Base-by-base conservation (phyloP, 768 basidiomycete species). In the Trametes sanguinea region DNA sequence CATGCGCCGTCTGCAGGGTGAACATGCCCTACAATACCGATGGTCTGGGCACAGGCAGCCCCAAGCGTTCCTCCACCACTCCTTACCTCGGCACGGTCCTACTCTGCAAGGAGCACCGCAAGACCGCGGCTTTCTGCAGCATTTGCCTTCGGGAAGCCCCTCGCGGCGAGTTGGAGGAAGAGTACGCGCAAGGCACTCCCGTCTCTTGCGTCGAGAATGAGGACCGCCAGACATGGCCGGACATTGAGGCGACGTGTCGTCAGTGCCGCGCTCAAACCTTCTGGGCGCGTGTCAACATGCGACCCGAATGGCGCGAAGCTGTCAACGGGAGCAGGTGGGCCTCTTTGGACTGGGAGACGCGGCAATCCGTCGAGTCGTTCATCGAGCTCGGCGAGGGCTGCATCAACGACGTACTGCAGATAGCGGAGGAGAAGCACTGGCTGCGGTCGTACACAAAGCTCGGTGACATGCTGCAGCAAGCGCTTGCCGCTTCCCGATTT, bases 341-440 rank as follows among this genome's bases (percentile, higher is more conserved):
- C 32, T 62, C 73, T 60, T 40, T 75, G 60, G 88, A 90, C 66
- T 88, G 85, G 86, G 88, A 89, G 71, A 84, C 84, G 48, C 80
- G 87, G 46, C 84, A 85, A 66, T 79, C 80, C 8, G 79, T 92
- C 11, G 88, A 88, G 54, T 81, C 81, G n/a, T 92, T 89, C 74
- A 73, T 91, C 42, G 89, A 91, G 59, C 76, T 88, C 29, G 88
- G 82, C 2, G 90, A 92, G 64, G 90, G 90, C 22, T 81, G 78
- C 6, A 81, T 92, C 61, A 66, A 70, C 46, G 85, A 89, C 48
- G 85, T 91, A 22, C 70, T 90, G 37, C 70, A 70, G 33, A 72
- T 88, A 32, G 86, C 87, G 14, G 78, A 83, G 63, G 90, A 92
- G 72, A 88, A 89, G 71, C 77, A 80, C 57, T 92, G 90, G 90